These are phyloP conservation scores for Aspergillus luchuensis DNA, from an alignment of 2,329 filamentous ascomycete genomes.

Conservation along the genomic window DNA sequence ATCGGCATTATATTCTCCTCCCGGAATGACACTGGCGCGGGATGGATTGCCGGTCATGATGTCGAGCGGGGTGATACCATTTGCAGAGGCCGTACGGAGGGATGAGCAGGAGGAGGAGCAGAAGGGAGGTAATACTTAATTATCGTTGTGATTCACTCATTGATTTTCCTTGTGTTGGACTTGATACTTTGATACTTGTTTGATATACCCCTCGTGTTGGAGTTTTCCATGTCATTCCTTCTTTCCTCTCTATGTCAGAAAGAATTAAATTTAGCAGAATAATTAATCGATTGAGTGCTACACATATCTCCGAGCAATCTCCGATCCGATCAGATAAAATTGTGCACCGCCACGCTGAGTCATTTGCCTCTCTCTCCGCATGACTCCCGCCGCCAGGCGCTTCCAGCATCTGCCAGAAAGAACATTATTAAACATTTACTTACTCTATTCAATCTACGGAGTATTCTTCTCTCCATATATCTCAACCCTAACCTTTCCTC, in stretches of 20 bases:
- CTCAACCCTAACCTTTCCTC: not conserved
- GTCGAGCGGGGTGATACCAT: slow-evolving; percentile 48
- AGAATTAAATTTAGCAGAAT: not conserved
- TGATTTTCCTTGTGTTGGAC: not conserved
- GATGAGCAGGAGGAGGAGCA: not conserved
- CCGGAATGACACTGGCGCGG: slow-evolving; percentile 34
- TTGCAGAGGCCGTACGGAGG: slow-evolving; percentile 23
- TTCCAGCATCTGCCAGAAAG: slow-evolving; percentile 19
- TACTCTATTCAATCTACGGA: not conserved
- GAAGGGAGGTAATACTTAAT: not conserved
- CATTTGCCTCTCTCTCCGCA: slow-evolving; percentile 26
- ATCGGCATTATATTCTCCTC: slow-evolving; percentile 32
- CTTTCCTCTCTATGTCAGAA: not conserved
- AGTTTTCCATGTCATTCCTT: slow-evolving; percentile 6
- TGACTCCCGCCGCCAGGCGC: slow-evolving; percentile 4
- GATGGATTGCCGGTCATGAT: slow-evolving; percentile 54
- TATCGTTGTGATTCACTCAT: not conserved
- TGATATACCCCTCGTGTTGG: slow-evolving; percentile 20
- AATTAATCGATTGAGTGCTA: too few species aligned
- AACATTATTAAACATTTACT: too few species aligned
- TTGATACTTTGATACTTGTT: slow-evolving; percentile 4
- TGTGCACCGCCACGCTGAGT: slow-evolving; percentile 17
- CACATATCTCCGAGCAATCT: slow-evolving; percentile 17
- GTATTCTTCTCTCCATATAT: not conserved
- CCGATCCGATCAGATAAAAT: slow-evolving; percentile 19